Percentiles rank a stretch among this genome's conserved stretches.
Evolutionary conservation across 805 yeast genomes (phyloP).

Genomic region (Grigorovia jiainica): DNA sequence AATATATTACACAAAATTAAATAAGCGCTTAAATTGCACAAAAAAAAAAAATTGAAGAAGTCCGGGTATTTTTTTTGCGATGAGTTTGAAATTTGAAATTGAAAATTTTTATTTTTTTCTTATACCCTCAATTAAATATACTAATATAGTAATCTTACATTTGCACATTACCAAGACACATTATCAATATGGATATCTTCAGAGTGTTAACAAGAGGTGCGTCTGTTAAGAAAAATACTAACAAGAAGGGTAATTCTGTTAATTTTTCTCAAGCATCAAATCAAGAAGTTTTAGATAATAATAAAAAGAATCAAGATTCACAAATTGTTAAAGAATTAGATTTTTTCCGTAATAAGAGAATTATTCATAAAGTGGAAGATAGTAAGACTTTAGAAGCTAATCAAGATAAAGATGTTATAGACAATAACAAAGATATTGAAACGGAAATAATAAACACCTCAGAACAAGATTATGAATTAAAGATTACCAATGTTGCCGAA

Average conservation of each 20-base stretch:
- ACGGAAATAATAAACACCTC: slow-evolving; percentile 16
- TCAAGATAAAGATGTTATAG: slow-evolving; percentile 22
- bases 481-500: slow-evolving; percentile 44
- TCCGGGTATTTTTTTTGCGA: neutral
- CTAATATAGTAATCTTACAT: no score
- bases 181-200: slow-evolving; percentile 68
- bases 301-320: slow-evolving; percentile 32
- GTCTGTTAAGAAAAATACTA: slow-evolving; percentile 45
- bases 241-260: slow-evolving; percentile 23
- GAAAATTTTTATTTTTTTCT: neutral
- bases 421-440: slow-evolving; percentile 24
- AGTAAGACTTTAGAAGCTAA: slow-evolving; percentile 9
- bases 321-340: slow-evolving; percentile 68
- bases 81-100: no score
- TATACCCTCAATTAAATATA: no score
- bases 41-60: no score
- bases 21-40: no score
- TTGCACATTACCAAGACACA: neutral
- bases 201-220: slow-evolving; percentile 83
- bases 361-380: slow-evolving; percentile 21
- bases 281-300: slow-evolving; percentile 3
- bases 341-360: slow-evolving; percentile 60
- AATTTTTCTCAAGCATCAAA: slow-evolving; percentile 9
- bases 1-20: no score
- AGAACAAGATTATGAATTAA: slow-evolving; percentile 28